A percentile compares a stretch with the other conserved stretches of the same genome.
Evolutionary conservation across 345 rosid species (phyloP).

Genomic region (Tarenaya hassleriana): DNA sequence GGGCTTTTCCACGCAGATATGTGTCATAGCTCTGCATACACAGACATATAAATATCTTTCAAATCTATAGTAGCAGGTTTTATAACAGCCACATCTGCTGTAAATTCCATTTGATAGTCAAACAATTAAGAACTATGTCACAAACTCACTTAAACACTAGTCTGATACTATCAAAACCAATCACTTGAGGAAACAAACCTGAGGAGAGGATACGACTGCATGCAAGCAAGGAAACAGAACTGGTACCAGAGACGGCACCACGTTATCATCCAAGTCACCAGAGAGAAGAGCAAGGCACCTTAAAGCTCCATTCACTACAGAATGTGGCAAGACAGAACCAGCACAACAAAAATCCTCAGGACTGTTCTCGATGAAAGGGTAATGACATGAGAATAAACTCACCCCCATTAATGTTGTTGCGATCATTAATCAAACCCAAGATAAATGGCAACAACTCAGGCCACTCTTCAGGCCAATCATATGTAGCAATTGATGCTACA

Average conservation of each 20-base stretch:
- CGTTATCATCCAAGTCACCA: conserved; percentile 72
- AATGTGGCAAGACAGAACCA: conserved; percentile 18
- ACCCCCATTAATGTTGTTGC: conserved; percentile 62
- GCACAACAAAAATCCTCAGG: conserved; percentile 9
- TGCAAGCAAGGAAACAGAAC: conserved; percentile 76
- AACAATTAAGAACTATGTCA: neutral
- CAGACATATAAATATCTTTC: conserved; percentile 6
- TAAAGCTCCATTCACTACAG: conserved; percentile 78
- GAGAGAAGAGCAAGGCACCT: conserved; percentile 84
- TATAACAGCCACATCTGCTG: conserved; percentile 6
- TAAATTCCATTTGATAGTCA: neutral
- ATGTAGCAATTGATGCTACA: conserved; percentile 60
- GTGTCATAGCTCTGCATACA: conserved; percentile 61
- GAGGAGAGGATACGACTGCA: conserved; percentile 67
- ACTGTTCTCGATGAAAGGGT: conserved; percentile 8
- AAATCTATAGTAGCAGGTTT: conserved; percentile 2
- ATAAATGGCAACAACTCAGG: conserved; percentile 75
- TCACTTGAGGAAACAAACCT: conserved; percentile 43
- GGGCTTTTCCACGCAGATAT: conserved; percentile 66
- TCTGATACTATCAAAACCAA: conserved; percentile 2
- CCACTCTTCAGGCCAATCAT: conserved; percentile 97
- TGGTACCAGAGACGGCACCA: conserved; percentile 68
- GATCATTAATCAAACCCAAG: conserved; percentile 59
- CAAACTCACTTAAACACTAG: conserved; percentile 8
- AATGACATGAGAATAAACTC: conserved; percentile 17